Evolutionary conservation across 2,329 filamentous ascomycete species (phyloP), one percentile per base, ranked within the genome.

Genomic region (Aureobasidium sp.): DNA sequence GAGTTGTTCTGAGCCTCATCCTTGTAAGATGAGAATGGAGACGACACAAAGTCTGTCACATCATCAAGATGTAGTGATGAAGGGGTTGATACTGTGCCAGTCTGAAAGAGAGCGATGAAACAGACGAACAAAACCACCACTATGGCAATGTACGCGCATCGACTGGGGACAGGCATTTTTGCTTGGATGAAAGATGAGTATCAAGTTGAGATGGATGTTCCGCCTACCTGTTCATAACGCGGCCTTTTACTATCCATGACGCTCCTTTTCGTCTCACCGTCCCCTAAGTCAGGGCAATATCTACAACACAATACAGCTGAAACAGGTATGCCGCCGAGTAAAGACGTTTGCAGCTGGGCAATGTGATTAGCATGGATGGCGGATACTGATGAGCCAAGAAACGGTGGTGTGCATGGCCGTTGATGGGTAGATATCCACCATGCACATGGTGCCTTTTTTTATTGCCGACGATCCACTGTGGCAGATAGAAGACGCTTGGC

Each of bases 321-420:
- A 55, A 55, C 51, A 41, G 51, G 51, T 37, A 55, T 31, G 51
- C 29, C 41, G 51, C 51, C 51, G 51, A 31, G 15, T 55, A 11
- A 31, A 42, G 51, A 55, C 51, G 51, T 42, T 55, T 39, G 36
- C 47, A n/a, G 37, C 17, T 37, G 22, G 37, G 41, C 11, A 55
- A 55, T 55, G 37, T 55, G 51, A 22, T 42, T 42, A 55, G 31
- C 37, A 42, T 20, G 29, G 22, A 20, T 29, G 25, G 51, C 31
- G 51, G 37, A 55, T 55, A 29, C 51, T 55, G 51, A 55, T 55
- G 37, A 55, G 51, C 51, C 51, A 55, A 55, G 51, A 55, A 55
- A 55, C 51, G 51, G 51, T 55, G 4, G 36, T 55, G 51, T 42
- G 37, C 25, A n/a, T 55, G 27, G 37, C 51, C 51, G 51, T 55